Evolutionary conservation across 768 basidiomycete species (phyloP).

Genomic region (Russula emetica): DNA sequence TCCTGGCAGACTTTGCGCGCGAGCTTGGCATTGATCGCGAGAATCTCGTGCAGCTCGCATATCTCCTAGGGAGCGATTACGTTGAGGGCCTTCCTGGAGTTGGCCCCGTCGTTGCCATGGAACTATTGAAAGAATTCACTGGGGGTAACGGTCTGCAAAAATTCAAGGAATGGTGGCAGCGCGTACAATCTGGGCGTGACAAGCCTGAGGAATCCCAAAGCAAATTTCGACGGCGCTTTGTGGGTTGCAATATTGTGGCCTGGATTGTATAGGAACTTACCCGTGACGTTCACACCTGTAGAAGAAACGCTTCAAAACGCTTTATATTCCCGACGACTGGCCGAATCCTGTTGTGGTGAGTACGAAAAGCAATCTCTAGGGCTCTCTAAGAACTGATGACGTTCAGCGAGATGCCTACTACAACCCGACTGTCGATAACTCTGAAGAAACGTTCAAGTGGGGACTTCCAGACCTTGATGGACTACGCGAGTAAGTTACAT

Average conservation of each 20-base stretch:
- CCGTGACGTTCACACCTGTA: conserved; percentile 33
- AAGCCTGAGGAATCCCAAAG: conserved; percentile 64
- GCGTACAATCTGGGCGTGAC: conserved; percentile 88
- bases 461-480: conserved; percentile 94
- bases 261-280: conserved; percentile 1
- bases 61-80: conserved; percentile 95
- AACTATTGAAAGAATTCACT: conserved; percentile 88
- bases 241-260: conserved; percentile 40
- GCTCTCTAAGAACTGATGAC: background rate
- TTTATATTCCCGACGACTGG: conserved; percentile 82
- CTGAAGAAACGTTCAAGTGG: conserved; percentile 95
- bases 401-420: conserved; percentile 86
- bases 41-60: conserved; percentile 83
- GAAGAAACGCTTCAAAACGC: conserved; percentile 86
- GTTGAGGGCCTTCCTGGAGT: conserved; percentile 88
- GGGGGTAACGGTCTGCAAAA: conserved; percentile 76
- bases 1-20: conserved; percentile 73
- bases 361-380: conserved; percentile 13
- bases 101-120: conserved; percentile 96
- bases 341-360: conserved; percentile 87
- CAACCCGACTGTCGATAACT: conserved; percentile 84
- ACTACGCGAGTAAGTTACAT: conserved; percentile 62
- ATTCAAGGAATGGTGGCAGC: conserved; percentile 93
- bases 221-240: conserved; percentile 80
- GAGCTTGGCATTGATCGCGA: conserved; percentile 87